A percentile compares a stretch with the other conserved stretches of the same genome.
These are phyloP conservation scores for Pythium utonaiense DNA, from an alignment of 352 stramenopile genomes.

Conservation along the genomic window DNA sequence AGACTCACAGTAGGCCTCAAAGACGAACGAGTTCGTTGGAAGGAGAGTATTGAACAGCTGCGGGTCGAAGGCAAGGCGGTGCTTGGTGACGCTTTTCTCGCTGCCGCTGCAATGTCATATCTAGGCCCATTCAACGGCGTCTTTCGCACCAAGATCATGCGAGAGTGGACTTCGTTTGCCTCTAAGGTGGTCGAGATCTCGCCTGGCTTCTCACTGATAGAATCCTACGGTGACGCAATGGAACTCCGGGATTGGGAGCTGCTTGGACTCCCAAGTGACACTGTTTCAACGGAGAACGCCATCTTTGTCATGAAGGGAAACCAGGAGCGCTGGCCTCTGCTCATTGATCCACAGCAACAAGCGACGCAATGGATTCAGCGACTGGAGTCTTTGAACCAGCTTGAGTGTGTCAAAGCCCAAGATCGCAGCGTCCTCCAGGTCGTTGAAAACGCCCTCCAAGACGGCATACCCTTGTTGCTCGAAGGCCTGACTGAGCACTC, in stretches of 20 bases:
- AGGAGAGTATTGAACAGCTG: slow-evolving; percentile 52
- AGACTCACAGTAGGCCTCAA: slow-evolving; percentile 64
- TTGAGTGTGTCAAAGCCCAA: slow-evolving; percentile 75
- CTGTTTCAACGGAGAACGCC: slow-evolving; percentile 87
- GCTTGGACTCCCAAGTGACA: slow-evolving; percentile 85
- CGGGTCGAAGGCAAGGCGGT: slow-evolving; percentile 42
- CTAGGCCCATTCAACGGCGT: slow-evolving; percentile 57
- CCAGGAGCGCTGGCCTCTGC: slow-evolving; percentile 86
- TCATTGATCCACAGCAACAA: slow-evolving; percentile 94
- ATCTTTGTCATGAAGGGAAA: slow-evolving; percentile 84
- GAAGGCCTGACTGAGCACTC: slow-evolving; percentile 46
- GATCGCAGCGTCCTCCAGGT: slow-evolving; percentile 37
- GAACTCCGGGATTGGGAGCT: slow-evolving; percentile 88
- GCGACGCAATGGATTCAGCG: slow-evolving; percentile 91
- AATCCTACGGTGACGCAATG: slow-evolving; percentile 75
- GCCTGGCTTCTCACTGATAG: slow-evolving; percentile 47
- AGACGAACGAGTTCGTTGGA: slow-evolving; percentile 70
- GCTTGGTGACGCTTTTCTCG: slow-evolving; percentile 59
- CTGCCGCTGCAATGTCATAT: slow-evolving; percentile 60
- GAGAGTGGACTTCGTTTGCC: slow-evolving; percentile 29
- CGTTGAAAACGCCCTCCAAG: slow-evolving; percentile 36
- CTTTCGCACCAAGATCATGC: slow-evolving; percentile 36
- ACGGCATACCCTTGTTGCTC: slow-evolving; percentile 48
- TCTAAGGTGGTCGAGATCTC: slow-evolving; percentile 31
- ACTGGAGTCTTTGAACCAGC: slow-evolving; percentile 53